Conservation (phyloP, 2,329 filamentous ascomycete genomes). For the Dryadomyces quercivorus region DNA sequence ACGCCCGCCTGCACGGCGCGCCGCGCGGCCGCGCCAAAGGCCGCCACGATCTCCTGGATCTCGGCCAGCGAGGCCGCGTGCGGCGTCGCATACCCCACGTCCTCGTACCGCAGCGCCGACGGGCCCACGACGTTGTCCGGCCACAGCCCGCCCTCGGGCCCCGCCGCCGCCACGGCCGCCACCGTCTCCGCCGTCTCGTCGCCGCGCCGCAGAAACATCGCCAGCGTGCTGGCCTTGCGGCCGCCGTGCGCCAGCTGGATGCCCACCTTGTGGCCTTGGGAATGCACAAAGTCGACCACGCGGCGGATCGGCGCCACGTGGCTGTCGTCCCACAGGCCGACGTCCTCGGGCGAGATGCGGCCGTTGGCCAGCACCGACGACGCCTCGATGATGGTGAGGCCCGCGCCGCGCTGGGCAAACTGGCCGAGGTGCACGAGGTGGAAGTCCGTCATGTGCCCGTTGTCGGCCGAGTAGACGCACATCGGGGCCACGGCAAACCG, state of each 20-base stretch:
- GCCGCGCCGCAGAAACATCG: slow-evolving; percentile 43
- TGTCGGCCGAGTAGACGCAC: slow-evolving; percentile 45
- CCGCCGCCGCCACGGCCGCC: slow-evolving; percentile 23
- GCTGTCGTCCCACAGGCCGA: slow-evolving; percentile 71
- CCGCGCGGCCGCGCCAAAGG: slow-evolving; percentile 46
- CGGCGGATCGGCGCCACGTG: slow-evolving; percentile 62
- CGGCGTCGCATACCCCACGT: slow-evolving; percentile 42
- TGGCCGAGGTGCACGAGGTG: slow-evolving; percentile 74
- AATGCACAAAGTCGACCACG: slow-evolving; percentile 68
- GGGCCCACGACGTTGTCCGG: slow-evolving; percentile 40
- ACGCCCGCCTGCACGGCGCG: slow-evolving; percentile 57
- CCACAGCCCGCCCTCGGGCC: slow-evolving; percentile 41
- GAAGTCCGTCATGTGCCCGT: slow-evolving; percentile 65
- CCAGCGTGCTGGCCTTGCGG: slow-evolving; percentile 48
- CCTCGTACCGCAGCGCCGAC: slow-evolving; percentile 44
- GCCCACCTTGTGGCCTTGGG: slow-evolving; percentile 62
- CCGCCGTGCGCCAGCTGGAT: slow-evolving; percentile 79
- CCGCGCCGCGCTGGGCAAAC: slow-evolving; percentile 64
- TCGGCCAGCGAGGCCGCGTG: slow-evolving; percentile 57
- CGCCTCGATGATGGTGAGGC: slow-evolving; percentile 65
- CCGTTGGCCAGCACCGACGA: slow-evolving; percentile 64
- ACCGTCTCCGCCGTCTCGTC: slow-evolving; percentile 26
- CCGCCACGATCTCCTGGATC: slow-evolving; percentile 51
- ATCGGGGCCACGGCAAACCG: slow-evolving; percentile 48
- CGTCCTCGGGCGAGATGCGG: slow-evolving; percentile 70